Evolutionary conservation across 441 rosid genomes (phyloP).

Genomic region (Mallotus japonicus): DNA sequence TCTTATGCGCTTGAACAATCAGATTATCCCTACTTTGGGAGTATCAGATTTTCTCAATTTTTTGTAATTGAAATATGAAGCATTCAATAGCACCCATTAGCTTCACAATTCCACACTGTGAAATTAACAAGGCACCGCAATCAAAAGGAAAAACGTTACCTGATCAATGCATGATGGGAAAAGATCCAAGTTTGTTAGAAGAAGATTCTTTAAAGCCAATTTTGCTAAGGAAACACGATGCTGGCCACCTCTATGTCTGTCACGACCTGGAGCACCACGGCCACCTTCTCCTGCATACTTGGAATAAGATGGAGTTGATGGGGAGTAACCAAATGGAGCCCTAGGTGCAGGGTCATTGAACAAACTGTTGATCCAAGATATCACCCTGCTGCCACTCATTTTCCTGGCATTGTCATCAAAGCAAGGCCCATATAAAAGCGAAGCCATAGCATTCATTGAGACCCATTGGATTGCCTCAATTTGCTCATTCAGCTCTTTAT

Average conservation of each 20-base stretch:
- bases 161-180: slow-evolving; percentile 99
- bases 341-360: slow-evolving; percentile 95
- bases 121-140: neutral
- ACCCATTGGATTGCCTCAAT: slow-evolving; percentile 98
- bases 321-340: slow-evolving; percentile 97
- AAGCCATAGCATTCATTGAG: slow-evolving; percentile 97
- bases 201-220: slow-evolving; percentile 95
- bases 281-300: slow-evolving; percentile 84
- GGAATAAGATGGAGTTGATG: slow-evolving; percentile 95
- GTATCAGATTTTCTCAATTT: slow-evolving; percentile 1
- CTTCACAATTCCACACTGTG: neutral
- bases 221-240: slow-evolving; percentile 94
- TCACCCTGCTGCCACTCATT: slow-evolving; percentile 96
- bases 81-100: slow-evolving; percentile 7
- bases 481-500: slow-evolving; percentile 92
- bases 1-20: neutral
- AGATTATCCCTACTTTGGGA: slow-evolving; percentile 3
- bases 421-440: slow-evolving; percentile 94
- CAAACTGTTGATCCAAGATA: slow-evolving; percentile 96
- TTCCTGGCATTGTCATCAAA: slow-evolving; percentile 99
- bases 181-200: slow-evolving; percentile 94
- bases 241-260: slow-evolving; percentile 86
- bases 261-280: slow-evolving; percentile 89
- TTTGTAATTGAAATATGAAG: slow-evolving; percentile 1
- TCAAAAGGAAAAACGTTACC: slow-evolving; percentile 45